phyloP scores from a whole-genome alignment of 1,284 basidiomycete species.

The Heterobasidion parviporum region DNA sequence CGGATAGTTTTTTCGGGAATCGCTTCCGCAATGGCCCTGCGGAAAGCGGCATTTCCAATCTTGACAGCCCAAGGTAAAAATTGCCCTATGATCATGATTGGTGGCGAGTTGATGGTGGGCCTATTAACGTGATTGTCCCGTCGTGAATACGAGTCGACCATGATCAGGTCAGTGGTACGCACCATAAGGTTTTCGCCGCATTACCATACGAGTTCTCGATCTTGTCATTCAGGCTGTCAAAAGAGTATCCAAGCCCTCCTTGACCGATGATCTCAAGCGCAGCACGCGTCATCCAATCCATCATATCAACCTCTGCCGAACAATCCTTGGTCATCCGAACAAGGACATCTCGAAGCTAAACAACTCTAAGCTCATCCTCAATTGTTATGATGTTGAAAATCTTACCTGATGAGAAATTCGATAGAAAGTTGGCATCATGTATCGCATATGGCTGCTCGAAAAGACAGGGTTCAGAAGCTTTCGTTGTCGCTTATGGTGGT shows the following conservation, averaged over 20 bases:
- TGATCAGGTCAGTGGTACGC: slow-evolving; percentile 10
- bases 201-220: slow-evolving; percentile 18
- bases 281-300: slow-evolving; percentile 21
- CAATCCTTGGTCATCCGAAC: background rate
- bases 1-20: slow-evolving; percentile 24
- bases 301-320: background rate
- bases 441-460: slow-evolving; percentile 16
- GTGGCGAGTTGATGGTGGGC: slow-evolving; percentile 10
- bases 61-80: slow-evolving; percentile 9
- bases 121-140: background rate
- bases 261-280: slow-evolving; percentile 19
- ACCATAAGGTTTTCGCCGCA: slow-evolving; percentile 18
- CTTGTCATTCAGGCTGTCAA: slow-evolving; percentile 20
- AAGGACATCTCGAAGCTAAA: background rate
- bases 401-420: slow-evolving; percentile 14
- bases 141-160: background rate
- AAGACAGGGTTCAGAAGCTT: slow-evolving; percentile 21
- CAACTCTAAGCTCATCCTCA: background rate
- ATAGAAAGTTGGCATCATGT: slow-evolving; percentile 18
- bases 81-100: slow-evolving; percentile 27
- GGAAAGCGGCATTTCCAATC: slow-evolving; percentile 12
- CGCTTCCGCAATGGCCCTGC: slow-evolving; percentile 21
- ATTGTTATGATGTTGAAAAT: background rate
- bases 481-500: slow-evolving; percentile 18
- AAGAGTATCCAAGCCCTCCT: slow-evolving; percentile 26